Evolutionary conservation across 2,329 filamentous ascomycete genomes (phyloP).

Genomic region (Xylogone sp.): DNA sequence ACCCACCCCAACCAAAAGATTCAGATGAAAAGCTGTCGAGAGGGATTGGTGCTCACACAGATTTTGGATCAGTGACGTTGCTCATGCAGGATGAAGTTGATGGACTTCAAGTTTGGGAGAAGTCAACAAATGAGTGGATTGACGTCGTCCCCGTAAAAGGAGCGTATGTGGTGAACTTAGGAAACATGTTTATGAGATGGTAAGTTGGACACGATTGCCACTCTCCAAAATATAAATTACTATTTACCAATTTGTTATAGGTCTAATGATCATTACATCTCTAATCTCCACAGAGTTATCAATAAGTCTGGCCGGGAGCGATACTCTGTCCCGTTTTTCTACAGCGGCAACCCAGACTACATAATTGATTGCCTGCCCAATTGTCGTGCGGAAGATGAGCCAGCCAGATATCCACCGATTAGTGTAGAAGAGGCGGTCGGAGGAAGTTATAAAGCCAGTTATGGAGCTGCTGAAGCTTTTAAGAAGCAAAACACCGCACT

Average conservation of each 20-base stretch:
- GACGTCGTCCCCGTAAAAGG: conserved; percentile 36
- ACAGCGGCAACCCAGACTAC: conserved; percentile 46
- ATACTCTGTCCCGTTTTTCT: conserved; percentile 50
- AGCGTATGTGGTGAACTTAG: conserved; percentile 46
- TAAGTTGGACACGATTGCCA: background rate
- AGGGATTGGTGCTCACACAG: conserved; percentile 43
- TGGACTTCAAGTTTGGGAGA: conserved; percentile 44
- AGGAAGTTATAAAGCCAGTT: conserved; percentile 37
- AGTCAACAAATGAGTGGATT: conserved; percentile 35
- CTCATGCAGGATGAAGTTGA: conserved; percentile 44
- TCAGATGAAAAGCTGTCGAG: conserved; percentile 23
- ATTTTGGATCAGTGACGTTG: conserved; percentile 48
- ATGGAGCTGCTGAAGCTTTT: conserved; percentile 36
- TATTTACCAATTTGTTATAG: conserved; percentile 28
- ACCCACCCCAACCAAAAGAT: conserved; percentile 36
- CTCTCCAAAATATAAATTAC: background rate
- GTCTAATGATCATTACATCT: conserved; percentile 43
- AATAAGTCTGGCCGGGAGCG: conserved; percentile 43
- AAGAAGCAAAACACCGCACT: conserved; percentile 27
- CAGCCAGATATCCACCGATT: conserved; percentile 36
- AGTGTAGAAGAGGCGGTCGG: conserved; percentile 37
- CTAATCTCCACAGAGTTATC: conserved; percentile 48
- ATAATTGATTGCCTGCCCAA: conserved; percentile 38
- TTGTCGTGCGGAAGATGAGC: conserved; percentile 31
- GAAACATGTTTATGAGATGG: conserved; percentile 43